phyloP scores from a whole-genome alignment of 225 moss, liverwort and hornwort species.

The Marchantia paleacea region DNA sequence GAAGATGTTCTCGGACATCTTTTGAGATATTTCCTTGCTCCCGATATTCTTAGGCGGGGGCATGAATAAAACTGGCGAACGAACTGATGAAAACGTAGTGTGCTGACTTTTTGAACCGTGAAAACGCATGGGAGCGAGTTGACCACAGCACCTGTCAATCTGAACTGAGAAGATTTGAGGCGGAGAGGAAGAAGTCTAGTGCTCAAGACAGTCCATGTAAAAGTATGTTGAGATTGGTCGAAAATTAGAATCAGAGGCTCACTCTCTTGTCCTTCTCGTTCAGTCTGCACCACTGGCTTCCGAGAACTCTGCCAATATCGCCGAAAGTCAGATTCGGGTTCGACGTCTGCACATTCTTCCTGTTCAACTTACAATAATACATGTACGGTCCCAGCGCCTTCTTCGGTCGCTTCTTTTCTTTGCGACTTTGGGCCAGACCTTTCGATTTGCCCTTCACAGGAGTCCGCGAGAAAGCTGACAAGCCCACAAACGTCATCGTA shows the following conservation, averaged over 20 bases:
- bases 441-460: slow-evolving; percentile 28
- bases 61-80: no score
- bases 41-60: no score
- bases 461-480: background rate
- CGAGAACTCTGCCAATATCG: slow-evolving; percentile 73
- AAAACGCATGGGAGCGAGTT: background rate
- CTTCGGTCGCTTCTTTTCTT: slow-evolving; percentile 54
- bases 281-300: slow-evolving; percentile 71
- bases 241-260: background rate
- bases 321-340: slow-evolving; percentile 68
- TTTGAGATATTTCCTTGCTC: no score
- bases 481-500: background rate
- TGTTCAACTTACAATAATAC: slow-evolving; percentile 76
- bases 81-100: no score
- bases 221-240: background rate
- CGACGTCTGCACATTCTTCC: slow-evolving; percentile 55
- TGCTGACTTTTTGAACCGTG: no score
- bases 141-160: no score
- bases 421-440: slow-evolving; percentile 23
- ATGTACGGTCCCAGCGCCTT: slow-evolving; percentile 72
- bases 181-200: background rate
- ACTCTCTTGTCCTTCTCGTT: slow-evolving; percentile 78
- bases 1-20: no score
- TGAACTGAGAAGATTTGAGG: background rate
- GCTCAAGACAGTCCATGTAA: background rate